phyloP scores from a whole-genome alignment of 805 yeast species.

The Lachancea quebecensis region DNA sequence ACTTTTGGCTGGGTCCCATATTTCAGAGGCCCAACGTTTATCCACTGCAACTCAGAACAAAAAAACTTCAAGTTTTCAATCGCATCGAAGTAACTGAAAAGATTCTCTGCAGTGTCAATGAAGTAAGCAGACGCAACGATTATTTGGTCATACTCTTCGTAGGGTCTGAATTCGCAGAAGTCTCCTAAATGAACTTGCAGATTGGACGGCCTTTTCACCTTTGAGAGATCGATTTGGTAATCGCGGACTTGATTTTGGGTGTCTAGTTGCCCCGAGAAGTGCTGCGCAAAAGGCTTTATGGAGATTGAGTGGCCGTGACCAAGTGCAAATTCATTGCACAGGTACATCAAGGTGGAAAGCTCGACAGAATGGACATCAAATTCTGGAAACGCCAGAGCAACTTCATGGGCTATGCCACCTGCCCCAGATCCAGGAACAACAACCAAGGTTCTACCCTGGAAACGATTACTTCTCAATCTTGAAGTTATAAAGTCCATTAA shows the following conservation, averaged over 20 bases:
- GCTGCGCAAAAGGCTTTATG: constrained; percentile 51
- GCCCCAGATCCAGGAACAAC: constrained; percentile 86
- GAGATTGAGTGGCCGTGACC: constrained; percentile 16
- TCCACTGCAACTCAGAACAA: constrained; percentile 58
- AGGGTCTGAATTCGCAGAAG: constrained; percentile 46
- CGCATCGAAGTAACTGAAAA: constrained; percentile 65
- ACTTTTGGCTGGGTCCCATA: constrained; percentile 81
- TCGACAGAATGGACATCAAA: constrained; percentile 67
- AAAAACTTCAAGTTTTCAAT: constrained; percentile 42
- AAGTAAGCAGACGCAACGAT: constrained; percentile 68
- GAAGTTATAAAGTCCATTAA: constrained; percentile 44
- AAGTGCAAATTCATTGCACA: constrained; percentile 57
- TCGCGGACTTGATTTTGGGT: constrained; percentile 45
- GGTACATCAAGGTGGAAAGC: constrained; percentile 65
- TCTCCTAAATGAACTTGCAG: constrained; percentile 51
- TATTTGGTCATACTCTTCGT: constrained; percentile 37
- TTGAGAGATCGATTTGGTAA: constrained; percentile 21
- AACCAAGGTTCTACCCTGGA: constrained; percentile 40
- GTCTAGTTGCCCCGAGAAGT: constrained; percentile 57
- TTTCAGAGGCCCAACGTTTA: constrained; percentile 86
- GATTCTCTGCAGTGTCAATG: constrained; percentile 86
- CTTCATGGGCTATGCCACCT: constrained; percentile 67
- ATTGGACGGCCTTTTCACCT: constrained; percentile 39
- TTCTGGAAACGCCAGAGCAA: constrained; percentile 35
- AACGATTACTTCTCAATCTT: constrained; percentile 32